Evolutionary conservation across 2,329 filamentous ascomycete species (phyloP).

Genomic region (Dothistroma septosporum): DNA sequence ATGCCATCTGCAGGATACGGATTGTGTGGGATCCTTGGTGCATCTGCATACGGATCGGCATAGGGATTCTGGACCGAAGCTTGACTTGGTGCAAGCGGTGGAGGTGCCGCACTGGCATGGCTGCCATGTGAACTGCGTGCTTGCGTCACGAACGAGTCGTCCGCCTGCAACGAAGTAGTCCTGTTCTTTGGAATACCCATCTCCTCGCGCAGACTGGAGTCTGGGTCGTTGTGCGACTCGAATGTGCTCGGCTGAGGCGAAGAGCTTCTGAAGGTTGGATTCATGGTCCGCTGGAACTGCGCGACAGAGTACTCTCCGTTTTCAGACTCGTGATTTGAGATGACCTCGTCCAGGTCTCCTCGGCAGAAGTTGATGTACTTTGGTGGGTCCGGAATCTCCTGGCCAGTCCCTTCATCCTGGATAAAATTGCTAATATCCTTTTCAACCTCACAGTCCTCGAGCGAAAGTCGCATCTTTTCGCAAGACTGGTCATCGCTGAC

Average conservation of each 20-base stretch:
- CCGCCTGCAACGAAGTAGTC: constrained; percentile 29
- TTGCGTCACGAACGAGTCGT: constrained; percentile 28
- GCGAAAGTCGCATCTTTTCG: constrained; percentile 87
- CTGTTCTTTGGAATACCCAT: constrained; percentile 52
- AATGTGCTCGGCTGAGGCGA: constrained; percentile 92
- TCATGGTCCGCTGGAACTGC: constrained; percentile 91
- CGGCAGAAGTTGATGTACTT: constrained; percentile 99
- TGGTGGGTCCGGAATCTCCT: constrained; percentile 94
- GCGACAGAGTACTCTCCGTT: constrained; percentile 91
- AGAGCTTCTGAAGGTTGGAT: constrained; percentile 90
- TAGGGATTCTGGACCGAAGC: constrained; percentile 22
- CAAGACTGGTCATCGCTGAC: constrained; percentile 93
- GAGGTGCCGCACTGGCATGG: constrained; percentile 27
- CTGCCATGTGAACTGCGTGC: constrained; percentile 31
- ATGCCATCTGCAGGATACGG: constrained; percentile 93
- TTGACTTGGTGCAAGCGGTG: constrained; percentile 25
- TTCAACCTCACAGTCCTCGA: constrained; percentile 95
- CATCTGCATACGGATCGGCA: constrained; percentile 57
- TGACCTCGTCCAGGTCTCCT: constrained; percentile 73
- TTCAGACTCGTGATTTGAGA: constrained; percentile 72
- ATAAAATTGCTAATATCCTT: constrained; percentile 92
- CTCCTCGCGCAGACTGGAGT: constrained; percentile 66
- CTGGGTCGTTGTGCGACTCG: constrained; percentile 85
- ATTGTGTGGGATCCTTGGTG: constrained; percentile 76
- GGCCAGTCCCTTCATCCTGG: constrained; percentile 80